These are phyloP conservation scores for Phylloboletellus chloephorus DNA, from an alignment of 1,284 basidiomycete species.

Conservation along the genomic window DNA sequence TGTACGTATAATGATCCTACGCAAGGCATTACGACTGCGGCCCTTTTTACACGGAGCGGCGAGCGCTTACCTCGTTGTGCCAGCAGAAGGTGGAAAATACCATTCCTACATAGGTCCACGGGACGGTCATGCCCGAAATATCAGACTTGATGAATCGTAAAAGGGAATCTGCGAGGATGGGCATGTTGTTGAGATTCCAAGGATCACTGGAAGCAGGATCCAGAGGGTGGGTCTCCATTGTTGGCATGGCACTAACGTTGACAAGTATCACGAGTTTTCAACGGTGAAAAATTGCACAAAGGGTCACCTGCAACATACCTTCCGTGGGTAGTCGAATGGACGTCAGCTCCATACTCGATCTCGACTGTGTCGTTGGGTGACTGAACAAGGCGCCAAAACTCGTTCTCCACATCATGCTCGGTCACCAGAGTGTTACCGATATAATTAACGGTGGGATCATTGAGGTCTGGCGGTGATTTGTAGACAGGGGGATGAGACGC, in stretches of 20 bases:
- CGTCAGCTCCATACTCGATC: slow-evolving; percentile 97
- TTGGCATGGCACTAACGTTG: slow-evolving; percentile 80
- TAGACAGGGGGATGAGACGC: slow-evolving; percentile 60
- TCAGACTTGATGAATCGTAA: slow-evolving; percentile 95
- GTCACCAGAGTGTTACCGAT: slow-evolving; percentile 68
- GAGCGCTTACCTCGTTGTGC: slow-evolving; percentile 86
- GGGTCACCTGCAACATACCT: slow-evolving; percentile 51
- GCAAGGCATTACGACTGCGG: slow-evolving; percentile 19
- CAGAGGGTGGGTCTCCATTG: slow-evolving; percentile 86
- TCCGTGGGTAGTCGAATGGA: slow-evolving; percentile 96
- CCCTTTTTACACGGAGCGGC: slow-evolving; percentile 16
- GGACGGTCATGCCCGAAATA: slow-evolving; percentile 99
- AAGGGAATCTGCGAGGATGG: slow-evolving; percentile 83
- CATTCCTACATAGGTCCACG: slow-evolving; percentile 99
- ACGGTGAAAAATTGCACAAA: slow-evolving; percentile 27
- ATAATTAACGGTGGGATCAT: slow-evolving; percentile 49
- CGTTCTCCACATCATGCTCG: slow-evolving; percentile 89
- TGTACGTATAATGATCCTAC: slow-evolving; percentile 96
- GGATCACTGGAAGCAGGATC: slow-evolving; percentile 85
- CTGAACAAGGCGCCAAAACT: slow-evolving; percentile 97
- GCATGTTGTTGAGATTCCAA: slow-evolving; percentile 98
- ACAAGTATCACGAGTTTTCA: slow-evolving; percentile 20
- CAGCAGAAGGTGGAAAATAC: slow-evolving; percentile 99
- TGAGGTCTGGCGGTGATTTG: slow-evolving; percentile 28
- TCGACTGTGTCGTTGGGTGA: slow-evolving; percentile 89